Base-by-base conservation (phyloP, 352 stramenopile genomes). In the Phytophthora ramorum region DNA sequence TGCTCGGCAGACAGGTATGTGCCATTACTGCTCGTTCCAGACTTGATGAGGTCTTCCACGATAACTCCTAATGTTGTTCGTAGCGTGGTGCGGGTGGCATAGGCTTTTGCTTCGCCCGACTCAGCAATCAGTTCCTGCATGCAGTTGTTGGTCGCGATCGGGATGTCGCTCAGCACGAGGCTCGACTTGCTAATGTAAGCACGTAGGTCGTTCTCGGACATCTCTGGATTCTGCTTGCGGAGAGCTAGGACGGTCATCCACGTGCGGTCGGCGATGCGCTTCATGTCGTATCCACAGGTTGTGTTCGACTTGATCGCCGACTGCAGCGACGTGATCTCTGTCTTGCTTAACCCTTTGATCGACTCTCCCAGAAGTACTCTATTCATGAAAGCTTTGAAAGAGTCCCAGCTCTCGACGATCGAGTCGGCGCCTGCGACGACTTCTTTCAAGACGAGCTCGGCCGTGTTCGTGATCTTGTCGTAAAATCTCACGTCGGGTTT, bases 61-160 rank as follows among this genome's bases (percentile, higher is more conserved):
- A 87, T 79, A 32, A 78, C 66, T 30, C 76, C 61, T n/a, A 84
- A 20, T 0, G 75, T 81, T 51, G 71, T 83, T 28, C 75, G 61
- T 10, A 87, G 65, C 4, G 69, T 58, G 22, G 63, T 69, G 41
- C 80, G 75, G 19, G 52, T 73, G 10, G 58, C 19, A 34, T 64
- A 79, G 4, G 64, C 64, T 12, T 22, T 54, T 5, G 12, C 16
- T 13, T 58, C 38, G 2, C 28, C 55, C 7, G 49, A 67, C n/a
- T 70, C 59, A 10, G 44, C 38, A 16, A 62, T 57, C 9, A 75
- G 58, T 13, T 76, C 69, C 16, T 73, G 26, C 43, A 78, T 69
- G 3, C 71, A 71, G 51, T 83, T 67, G 30, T 67, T 75, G 1
- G 62, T 75, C n/a, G 71, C 63, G 2, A 68, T 62, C 4, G 79